Conservation (phyloP, 768 basidiomycete genomes). For the Tulasnella sp. region DNA sequence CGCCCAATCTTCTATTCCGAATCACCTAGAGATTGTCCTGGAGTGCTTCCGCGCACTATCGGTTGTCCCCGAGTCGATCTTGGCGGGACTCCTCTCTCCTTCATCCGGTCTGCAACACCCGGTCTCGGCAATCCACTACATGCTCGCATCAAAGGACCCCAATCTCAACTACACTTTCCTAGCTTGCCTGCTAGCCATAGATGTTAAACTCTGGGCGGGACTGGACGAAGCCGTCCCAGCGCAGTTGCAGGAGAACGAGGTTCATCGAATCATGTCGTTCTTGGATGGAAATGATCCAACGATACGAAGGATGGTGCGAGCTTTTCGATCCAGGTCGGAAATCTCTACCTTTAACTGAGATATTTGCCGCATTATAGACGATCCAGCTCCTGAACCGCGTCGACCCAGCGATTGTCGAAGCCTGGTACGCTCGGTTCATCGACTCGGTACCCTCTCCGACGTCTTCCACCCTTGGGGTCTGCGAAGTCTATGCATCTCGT, state of each 20-base stretch:
- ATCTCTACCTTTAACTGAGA: background rate
- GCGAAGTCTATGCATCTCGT: conserved; percentile 9
- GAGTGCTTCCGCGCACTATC: conserved; percentile 28
- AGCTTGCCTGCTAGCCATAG: conserved; percentile 46
- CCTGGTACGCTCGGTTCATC: conserved; percentile 32
- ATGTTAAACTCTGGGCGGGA: conserved; percentile 59
- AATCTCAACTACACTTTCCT: conserved; percentile 60
- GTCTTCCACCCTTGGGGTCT: background rate
- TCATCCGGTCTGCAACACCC: conserved; percentile 5
- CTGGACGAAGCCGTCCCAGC: conserved; percentile 37
- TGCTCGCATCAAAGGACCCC: conserved; percentile 45
- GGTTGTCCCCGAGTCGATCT: conserved; percentile 15
- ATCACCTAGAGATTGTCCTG: conserved; percentile 22
- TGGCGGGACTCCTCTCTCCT: background rate
- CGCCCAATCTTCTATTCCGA: background rate
- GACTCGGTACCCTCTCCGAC: background rate
- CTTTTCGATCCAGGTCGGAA: background rate
- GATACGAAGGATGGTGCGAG: conserved; percentile 47
- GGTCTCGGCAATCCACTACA: conserved; percentile 31
- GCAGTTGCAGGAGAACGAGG: conserved; percentile 40
- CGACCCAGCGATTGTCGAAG: conserved; percentile 45
- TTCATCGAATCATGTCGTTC: conserved; percentile 57
- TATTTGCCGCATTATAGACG: conserved; percentile 42
- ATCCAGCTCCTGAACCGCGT: conserved; percentile 45
- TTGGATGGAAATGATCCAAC: conserved; percentile 47